These are phyloP conservation scores for Penicillium psychrofluorescens DNA, from an alignment of 495 filamentous ascomycete genomes.

Conservation along the genomic window DNA sequence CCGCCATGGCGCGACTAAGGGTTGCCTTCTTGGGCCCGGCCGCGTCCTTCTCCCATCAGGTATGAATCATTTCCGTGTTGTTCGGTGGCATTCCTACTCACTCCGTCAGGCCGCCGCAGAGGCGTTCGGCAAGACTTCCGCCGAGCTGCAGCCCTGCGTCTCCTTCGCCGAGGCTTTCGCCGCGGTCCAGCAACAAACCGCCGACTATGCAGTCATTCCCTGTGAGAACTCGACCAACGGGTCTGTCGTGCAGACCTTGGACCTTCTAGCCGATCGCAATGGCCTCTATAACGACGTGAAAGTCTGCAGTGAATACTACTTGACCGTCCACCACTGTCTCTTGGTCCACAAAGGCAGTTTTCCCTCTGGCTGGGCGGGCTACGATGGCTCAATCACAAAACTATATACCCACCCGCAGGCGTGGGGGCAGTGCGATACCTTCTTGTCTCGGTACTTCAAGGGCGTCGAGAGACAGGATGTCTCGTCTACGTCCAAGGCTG, in stretches of 20 bases:
- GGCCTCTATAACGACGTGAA: conserved; percentile 52
- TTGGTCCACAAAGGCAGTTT: conserved; percentile 44
- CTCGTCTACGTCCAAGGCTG: conserved; percentile 76
- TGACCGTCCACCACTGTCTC: conserved; percentile 81
- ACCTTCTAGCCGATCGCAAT: conserved; percentile 71
- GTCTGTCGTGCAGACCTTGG: conserved; percentile 78
- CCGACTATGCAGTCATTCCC: conserved; percentile 74
- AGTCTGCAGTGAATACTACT: conserved; percentile 74
- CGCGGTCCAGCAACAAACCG: conserved; percentile 57
- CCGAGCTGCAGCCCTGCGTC: conserved; percentile 47
- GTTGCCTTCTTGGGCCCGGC: conserved; percentile 81
- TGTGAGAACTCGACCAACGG: conserved; percentile 97
- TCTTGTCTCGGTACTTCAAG: conserved; percentile 58
- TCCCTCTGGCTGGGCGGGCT: conserved; percentile 14
- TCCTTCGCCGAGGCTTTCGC: conserved; percentile 70
- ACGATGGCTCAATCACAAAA: conserved; percentile 31
- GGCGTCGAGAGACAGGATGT: conserved; percentile 74
- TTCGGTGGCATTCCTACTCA: no score
- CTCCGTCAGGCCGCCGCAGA: conserved; percentile 50
- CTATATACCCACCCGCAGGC: conserved; percentile 92
- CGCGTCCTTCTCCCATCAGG: conserved; percentile 90
- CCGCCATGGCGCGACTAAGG: conserved; percentile 17
- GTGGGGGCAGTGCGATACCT: conserved; percentile 84
- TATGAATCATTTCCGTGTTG: conserved; percentile 17
- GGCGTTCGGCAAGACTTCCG: conserved; percentile 44